Conservation (phyloP, 2,329 filamentous ascomycete genomes). For the Fusarium bactridioides region DNA sequence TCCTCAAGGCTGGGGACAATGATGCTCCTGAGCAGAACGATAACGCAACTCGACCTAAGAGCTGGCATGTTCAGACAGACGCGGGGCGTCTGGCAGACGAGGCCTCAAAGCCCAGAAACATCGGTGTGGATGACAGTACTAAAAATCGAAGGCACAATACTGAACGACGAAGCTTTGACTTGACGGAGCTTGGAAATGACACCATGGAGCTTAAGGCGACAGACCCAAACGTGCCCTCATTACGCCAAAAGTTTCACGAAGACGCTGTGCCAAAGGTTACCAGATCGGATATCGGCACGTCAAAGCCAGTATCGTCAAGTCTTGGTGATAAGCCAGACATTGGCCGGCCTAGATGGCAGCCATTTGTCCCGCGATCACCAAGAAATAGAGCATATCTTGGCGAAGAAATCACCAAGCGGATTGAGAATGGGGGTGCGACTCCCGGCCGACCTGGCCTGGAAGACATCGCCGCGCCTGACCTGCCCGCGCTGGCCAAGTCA, state of each 20-base stretch:
- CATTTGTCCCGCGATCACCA: slow-evolving; percentile 53
- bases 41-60: slow-evolving; percentile 38
- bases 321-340: slow-evolving; percentile 40
- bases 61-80: slow-evolving; percentile 42
- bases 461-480: slow-evolving; percentile 38
- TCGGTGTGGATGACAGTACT: background rate
- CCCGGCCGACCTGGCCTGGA: slow-evolving; percentile 34
- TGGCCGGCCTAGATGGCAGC: slow-evolving; percentile 51
- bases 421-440: slow-evolving; percentile 42
- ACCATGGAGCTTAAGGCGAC: slow-evolving; percentile 26
- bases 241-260: slow-evolving; percentile 49
- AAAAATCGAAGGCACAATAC: slow-evolving; percentile 8
- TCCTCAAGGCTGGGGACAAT: slow-evolving; percentile 49
- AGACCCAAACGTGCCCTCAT: slow-evolving; percentile 35
- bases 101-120: background rate
- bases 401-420: slow-evolving; percentile 44
- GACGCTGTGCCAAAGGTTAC: slow-evolving; percentile 33
- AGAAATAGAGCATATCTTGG: slow-evolving; percentile 50
- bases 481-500: slow-evolving; percentile 40
- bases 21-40: slow-evolving; percentile 13
- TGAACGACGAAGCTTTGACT: slow-evolving; percentile 43
- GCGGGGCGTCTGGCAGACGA: slow-evolving; percentile 20
- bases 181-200: slow-evolving; percentile 28
- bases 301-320: slow-evolving; percentile 19
- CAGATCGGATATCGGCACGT: slow-evolving; percentile 22